These are phyloP conservation scores for Avena eriantha DNA, from an alignment of 176 grass and related monocot species.

Conservation along the genomic window DNA sequence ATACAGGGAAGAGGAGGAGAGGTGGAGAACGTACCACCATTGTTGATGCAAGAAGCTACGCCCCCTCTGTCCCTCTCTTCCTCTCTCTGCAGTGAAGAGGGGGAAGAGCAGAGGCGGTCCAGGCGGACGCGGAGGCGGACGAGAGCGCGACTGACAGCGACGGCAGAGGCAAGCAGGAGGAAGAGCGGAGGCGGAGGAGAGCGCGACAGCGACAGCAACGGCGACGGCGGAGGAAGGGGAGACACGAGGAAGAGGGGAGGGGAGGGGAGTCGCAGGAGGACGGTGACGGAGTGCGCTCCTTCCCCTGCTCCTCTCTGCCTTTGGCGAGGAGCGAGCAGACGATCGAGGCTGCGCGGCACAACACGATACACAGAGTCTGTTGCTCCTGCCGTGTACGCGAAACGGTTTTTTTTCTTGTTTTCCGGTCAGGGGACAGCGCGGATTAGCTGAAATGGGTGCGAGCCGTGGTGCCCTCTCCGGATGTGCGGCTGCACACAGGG, in stretches of 20 bases:
- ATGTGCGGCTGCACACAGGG: background rate
- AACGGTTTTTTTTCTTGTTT: too few species aligned
- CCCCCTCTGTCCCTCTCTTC: background rate
- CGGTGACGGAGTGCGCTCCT: too few species aligned
- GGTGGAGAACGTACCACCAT: conserved; percentile 40
- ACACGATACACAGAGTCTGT: background rate
- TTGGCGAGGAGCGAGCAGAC: too few species aligned
- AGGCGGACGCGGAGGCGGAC: background rate
- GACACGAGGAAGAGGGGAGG: background rate
- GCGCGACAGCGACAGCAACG: background rate
- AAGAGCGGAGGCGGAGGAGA: too few species aligned
- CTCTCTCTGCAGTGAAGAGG: background rate
- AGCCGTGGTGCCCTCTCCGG: background rate
- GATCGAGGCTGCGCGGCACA: too few species aligned
- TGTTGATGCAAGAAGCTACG: background rate
- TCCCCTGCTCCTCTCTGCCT: too few species aligned
- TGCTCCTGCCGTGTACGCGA: background rate
- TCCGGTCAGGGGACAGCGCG: background rate
- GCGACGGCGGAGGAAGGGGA: too few species aligned
- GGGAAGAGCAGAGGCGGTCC: background rate
- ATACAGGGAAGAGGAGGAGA: background rate
- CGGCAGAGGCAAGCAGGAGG: background rate
- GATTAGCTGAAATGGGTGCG: background rate
- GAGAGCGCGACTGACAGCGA: background rate
- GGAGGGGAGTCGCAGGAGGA: too few species aligned